A percentile compares a stretch with the other conserved stretches of the same genome.
These are phyloP conservation scores for Hypoxylon sp. DNA, from an alignment of 2,329 filamentous ascomycete genomes.

Conservation along the genomic window DNA sequence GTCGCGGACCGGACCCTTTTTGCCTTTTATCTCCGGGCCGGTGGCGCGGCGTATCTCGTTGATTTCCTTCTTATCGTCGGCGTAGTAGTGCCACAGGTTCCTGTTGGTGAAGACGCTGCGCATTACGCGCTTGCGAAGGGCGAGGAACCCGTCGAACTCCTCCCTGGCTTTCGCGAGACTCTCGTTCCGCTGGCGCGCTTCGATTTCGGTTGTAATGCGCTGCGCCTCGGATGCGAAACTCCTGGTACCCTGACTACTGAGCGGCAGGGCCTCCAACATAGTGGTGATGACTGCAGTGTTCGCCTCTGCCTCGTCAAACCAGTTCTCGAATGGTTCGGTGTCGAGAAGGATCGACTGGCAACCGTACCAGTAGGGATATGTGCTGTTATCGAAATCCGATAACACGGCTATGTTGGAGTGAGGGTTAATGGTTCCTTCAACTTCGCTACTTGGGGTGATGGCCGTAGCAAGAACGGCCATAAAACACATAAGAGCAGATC, in stretches of 20 bases:
- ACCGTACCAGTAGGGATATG: slow-evolving; percentile 6
- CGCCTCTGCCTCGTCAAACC: slow-evolving; percentile 8
- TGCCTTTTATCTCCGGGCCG: neutral
- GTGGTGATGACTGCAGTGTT: slow-evolving; percentile 3
- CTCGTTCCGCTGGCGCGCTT: neutral
- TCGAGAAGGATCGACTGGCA: slow-evolving; percentile 5
- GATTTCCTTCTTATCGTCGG: neutral
- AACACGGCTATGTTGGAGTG: no score
- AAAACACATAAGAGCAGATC: neutral
- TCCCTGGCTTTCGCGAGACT: slow-evolving; percentile 4
- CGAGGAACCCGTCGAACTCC: slow-evolving; percentile 4
- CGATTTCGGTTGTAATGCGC: no score
- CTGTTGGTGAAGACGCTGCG: neutral
- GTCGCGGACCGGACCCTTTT: neutral
- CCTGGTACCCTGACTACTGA: neutral
- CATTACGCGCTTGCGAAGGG: neutral
- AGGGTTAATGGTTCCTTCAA: no score
- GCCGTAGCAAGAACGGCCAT: neutral
- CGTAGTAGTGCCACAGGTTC: slow-evolving; percentile 6
- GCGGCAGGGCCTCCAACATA: slow-evolving; percentile 9
- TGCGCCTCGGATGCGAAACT: no score
- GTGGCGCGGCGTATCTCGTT: neutral
- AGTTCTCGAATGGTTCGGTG: neutral
- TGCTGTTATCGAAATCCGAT: neutral
- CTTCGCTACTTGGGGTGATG: no score